Evolutionary conservation across 225 moss, liverwort and hornwort genomes (phyloP), one percentile per base, ranked within the genome.

Genomic region (Anthoceros angustus): DNA sequence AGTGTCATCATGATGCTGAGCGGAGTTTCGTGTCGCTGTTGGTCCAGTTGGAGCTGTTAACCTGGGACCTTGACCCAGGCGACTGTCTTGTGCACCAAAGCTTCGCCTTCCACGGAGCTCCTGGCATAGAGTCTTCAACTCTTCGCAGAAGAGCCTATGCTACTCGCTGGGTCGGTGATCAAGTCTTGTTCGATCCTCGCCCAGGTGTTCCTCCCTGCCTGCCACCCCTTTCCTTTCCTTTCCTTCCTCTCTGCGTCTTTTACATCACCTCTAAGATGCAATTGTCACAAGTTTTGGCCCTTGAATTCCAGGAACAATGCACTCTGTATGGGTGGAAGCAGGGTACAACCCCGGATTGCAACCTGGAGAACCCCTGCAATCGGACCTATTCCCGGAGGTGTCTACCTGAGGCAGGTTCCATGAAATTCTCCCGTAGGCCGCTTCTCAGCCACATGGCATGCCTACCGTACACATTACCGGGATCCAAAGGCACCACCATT

Each of bases 21-120:
- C 32, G 32, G 2, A 32, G 32, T 3, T 64, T 12, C 60, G 3
- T 70, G 42, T 2, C 26, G 40, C 32, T 11, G 70, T 24, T 11
- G 50, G 70, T 77, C 70, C 77, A 94, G 94, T 84, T 85, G 69
- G 95, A 98, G 61, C 65, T 98, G 43, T 70, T 98, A 66, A 72
- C 91, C 5, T 98, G 95, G 95, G 92, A 98, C 64, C 77, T 98
- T 83, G 92, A 92, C 70, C 95, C 95, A 67, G 95, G 95, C 69
- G 91, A 98, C 74, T 88, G 88, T 70, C 67, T 98, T 68, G 79
- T 98, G 60, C 91, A 91, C 77, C 95, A 98, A 61, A 92, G 95
- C 75, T 98, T 88, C 71, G 71, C 91, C 14, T 88, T 98, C 66
- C 95, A 98, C 76, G 95, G 95, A 63, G 87, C 95, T 65, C 91